Base-by-base conservation (phyloP, 495 filamentous ascomycete species). In the Penicillium parvum region DNA sequence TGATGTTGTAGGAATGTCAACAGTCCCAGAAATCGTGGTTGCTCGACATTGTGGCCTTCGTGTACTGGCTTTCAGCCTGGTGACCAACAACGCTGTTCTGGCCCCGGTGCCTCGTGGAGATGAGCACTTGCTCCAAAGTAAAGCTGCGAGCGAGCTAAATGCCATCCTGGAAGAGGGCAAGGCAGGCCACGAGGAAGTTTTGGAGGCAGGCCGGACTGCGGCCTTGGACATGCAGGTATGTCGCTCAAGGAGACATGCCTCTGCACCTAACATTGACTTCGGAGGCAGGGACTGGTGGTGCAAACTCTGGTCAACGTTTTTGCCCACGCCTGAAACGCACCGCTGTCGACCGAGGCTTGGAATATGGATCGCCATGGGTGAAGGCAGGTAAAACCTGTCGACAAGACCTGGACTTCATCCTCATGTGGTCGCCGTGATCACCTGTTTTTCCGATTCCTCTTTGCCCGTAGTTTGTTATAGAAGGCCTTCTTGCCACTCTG, bases 1-100 rank as follows among this genome's bases (percentile, higher is more conserved):
- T 18, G 84, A 89, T 60, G 61, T 88, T 12, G 85, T 88, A 3
- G 85, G 84, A 7, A 88, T 89, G 85, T 85, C 81, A 12, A 88
- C 84, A 5, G 82, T 88, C 11, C 85, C 85, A 8, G 85, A 90
- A 55, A 82, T 88, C 28, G 74, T 88, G 36, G 79, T 84, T 12
- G 85, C 85, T 10, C 72, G 85, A 48, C 85, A 90, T 54, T 79
- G 73, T 42, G 81, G 77, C 8, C 72, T 90, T 40, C 69, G 77
- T 21, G 80, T 88, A n/a, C 57, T 87, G 29, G 85, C 83, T 22
- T 74, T 88, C 48, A 88, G 83, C 45, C 63, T 90, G 16, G 84
- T 89, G n/a, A 89, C 85, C 12, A 90, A 90, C 55, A 78, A 67
- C 7, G 78, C 81, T 2, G 82, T 89, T 7, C 58, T 86, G 25